Evolutionary conservation across 306 rosid genomes (phyloP).

Genomic region (Gastrolobium bilobum): DNA sequence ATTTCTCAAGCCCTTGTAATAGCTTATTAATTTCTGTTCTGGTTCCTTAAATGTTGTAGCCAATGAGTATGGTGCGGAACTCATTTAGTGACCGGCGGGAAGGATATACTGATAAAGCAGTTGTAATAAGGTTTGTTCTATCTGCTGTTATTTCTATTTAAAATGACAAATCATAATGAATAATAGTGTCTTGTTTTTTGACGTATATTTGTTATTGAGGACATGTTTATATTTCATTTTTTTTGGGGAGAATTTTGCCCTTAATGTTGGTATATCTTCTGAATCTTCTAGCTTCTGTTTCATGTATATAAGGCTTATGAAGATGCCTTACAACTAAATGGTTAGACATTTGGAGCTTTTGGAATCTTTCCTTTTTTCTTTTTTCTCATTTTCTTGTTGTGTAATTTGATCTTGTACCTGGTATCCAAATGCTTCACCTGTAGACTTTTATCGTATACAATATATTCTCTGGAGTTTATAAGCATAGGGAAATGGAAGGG

Average conservation of each 20-base stretch:
- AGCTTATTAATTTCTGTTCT: slow-evolving; percentile 46
- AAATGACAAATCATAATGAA: slow-evolving; percentile 12
- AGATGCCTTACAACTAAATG: slow-evolving; percentile 32
- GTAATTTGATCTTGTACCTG: slow-evolving; percentile 4
- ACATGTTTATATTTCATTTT: background rate
- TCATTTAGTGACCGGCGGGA: slow-evolving; percentile 87
- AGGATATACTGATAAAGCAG: slow-evolving; percentile 95
- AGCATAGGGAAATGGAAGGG: background rate
- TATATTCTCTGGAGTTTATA: background rate
- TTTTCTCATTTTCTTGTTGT: background rate
- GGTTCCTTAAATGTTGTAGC: slow-evolving; percentile 63
- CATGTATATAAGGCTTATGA: background rate
- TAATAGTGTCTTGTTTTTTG: slow-evolving; percentile 9
- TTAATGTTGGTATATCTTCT: background rate
- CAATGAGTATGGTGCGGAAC: slow-evolving; percentile 82
- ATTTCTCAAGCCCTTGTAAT: slow-evolving; percentile 39
- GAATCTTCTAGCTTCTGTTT: background rate
- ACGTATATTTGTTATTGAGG: background rate
- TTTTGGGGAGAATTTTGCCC: background rate
- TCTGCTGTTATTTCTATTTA: slow-evolving; percentile 37
- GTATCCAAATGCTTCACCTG: background rate
- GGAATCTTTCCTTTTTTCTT: background rate
- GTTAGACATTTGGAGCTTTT: slow-evolving; percentile 1
- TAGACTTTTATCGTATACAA: background rate
- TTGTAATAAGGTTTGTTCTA: slow-evolving; percentile 74